Percentiles rank a stretch among this genome's conserved stretches.
These are phyloP conservation scores for Canariomyces notabilis DNA, from an alignment of 2,329 filamentous ascomycete species.

Conservation along the genomic window DNA sequence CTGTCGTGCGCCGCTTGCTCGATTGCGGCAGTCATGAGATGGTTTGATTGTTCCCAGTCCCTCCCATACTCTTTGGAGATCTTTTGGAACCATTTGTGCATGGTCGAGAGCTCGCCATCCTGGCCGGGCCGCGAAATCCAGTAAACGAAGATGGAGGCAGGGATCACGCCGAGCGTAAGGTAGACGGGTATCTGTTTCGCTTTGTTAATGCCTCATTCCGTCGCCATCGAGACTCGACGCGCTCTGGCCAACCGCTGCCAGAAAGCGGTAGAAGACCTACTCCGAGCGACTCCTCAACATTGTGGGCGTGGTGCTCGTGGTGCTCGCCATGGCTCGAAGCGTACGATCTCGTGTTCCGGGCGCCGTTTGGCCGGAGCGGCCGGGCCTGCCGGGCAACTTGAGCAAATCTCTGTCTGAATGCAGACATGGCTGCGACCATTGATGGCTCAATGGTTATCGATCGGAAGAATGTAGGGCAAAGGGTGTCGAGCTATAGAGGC, in stretches of 20 bases:
- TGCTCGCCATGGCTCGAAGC: constrained; percentile 47
- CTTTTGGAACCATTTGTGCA: constrained; percentile 43
- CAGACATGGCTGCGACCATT: constrained; percentile 31
- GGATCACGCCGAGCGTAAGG: constrained; percentile 40
- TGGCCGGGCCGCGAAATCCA: constrained; percentile 43
- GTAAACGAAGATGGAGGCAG: constrained; percentile 43
- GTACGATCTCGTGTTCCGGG: constrained; percentile 43
- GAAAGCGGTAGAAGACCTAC: constrained; percentile 39
- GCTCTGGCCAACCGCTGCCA: not conserved
- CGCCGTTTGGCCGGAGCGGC: constrained; percentile 29
- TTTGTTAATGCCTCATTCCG: constrained; percentile 8
- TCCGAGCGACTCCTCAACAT: constrained; percentile 50
- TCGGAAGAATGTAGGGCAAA: constrained; percentile 7
- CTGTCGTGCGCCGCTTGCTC: constrained; percentile 56
- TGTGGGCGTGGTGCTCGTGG: constrained; percentile 35
- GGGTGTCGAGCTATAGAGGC: constrained; percentile 4
- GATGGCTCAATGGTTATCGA: constrained; percentile 5
- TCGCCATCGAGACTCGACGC: no score
- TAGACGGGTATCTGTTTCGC: constrained; percentile 44
- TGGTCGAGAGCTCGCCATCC: constrained; percentile 45
- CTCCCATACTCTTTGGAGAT: constrained; percentile 41
- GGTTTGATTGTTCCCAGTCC: constrained; percentile 49
- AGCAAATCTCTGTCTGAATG: constrained; percentile 33
- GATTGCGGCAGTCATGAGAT: constrained; percentile 45
- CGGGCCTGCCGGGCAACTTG: constrained; percentile 36